Conservation (phyloP, 306 rosid species). For the Abrus precatorius region DNA sequence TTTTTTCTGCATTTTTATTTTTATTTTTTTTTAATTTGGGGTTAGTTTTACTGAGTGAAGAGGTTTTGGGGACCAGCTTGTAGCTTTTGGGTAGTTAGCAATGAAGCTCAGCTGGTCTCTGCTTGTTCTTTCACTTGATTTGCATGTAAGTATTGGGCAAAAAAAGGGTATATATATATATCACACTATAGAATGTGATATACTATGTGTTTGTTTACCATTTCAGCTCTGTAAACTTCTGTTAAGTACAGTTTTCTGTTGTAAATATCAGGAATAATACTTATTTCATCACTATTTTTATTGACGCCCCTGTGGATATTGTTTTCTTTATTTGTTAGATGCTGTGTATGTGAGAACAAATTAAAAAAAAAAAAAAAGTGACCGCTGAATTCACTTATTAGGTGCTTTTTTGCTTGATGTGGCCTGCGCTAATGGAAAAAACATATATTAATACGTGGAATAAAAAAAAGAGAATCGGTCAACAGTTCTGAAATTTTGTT, state of each 20-base stretch:
- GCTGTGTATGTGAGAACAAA: constrained; percentile 5
- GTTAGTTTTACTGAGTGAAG: constrained; percentile 42
- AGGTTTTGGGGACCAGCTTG: constrained; percentile 76
- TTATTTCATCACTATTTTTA: constrained; percentile 31
- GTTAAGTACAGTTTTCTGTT: constrained; percentile 48
- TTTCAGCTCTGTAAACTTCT: constrained; percentile 47
- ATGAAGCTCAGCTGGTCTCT: constrained; percentile 93
- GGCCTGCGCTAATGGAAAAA: background rate
- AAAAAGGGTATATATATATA: background rate
- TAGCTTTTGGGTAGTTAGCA: constrained; percentile 77
- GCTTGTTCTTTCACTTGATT: constrained; percentile 62
- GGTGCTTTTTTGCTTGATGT: constrained; percentile 44
- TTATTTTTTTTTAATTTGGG: background rate
- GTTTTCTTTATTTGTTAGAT: background rate
- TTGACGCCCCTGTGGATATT: background rate
- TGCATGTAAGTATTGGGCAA: constrained; percentile 41
- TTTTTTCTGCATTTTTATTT: constrained; percentile 29
- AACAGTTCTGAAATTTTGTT: background rate
- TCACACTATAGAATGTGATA: constrained; percentile 53
- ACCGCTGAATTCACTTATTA: background rate
- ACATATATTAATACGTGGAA: background rate
- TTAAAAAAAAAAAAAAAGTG: background rate
- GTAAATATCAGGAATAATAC: constrained; percentile 47
- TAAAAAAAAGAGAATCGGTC: background rate
- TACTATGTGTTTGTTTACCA: constrained; percentile 31